Base-by-base conservation (phyloP, 371 early-diverging fungal genomes). In the Zychaea mexicana region DNA sequence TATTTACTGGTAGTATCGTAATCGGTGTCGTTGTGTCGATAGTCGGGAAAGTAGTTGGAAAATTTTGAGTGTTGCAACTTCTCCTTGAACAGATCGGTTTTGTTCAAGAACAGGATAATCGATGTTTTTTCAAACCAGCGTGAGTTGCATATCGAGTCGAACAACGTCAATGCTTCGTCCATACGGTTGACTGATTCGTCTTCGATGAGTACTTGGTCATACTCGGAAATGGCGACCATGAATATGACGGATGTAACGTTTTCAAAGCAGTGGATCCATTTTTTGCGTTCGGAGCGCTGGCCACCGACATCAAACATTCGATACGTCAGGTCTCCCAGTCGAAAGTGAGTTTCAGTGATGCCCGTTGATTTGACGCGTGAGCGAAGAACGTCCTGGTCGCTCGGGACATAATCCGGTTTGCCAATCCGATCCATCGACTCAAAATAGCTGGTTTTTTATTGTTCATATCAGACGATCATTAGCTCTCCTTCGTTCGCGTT, bases 251-350 rank as follows among this genome's bases (percentile, higher is more conserved):
- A 91, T 0, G 95, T 97, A 22, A 97, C 96, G 64, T 93, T 93
- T 69, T 96, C 96, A 67, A 95, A 90, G 71, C 94, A 95, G 66
- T 94, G 95, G 38, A 92, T 86, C 98, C 98, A 97, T 72, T 96
- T 96, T 67, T 95, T 96, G 58, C 98, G 87, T 66, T 94, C 95
- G 22, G 91, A 89, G 19, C 94, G 77, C 78, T 96, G 96, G 13
- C 96, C 96, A 39, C 96, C 96, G 27, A 96, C 97, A 76, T 96
- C 97, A 78, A 95, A 89, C 94, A 96, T 93, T 33, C 91, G 84
- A 67, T 92, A 93, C 0, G 91, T 92, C 32, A 94, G 69, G 30
- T 89, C 79, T 19, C 90, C 92, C 36, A 96, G 84, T 24, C 86
- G 70, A 84, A 97, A 97, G 2, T 85, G 82, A 1, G 93, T 94